Evolutionary conservation across 1,284 basidiomycete species (phyloP), one percentile per base, ranked within the genome.

Genomic region (Ustilago shanxiensis): DNA sequence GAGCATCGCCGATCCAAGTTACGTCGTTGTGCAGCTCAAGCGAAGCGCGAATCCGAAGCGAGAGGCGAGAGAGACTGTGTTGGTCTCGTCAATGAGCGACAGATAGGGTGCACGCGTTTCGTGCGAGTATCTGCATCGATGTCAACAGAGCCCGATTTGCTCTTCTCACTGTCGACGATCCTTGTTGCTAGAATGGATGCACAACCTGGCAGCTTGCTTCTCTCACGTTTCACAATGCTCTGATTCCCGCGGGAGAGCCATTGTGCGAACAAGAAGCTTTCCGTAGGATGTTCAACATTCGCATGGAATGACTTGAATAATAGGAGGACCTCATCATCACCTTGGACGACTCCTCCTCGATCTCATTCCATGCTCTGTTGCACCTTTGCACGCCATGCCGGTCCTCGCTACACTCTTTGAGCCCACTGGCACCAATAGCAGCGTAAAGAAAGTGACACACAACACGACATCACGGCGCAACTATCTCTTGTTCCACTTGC

Each of bases 381-480:
- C 13, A 18, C n/a, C 39, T 7, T 41, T 16, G 39, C n/a, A 41
- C 39, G n/a, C 39, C 16, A 49, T 49, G 47, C 16, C 47, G 20
- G 22, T 49, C 50, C 52, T 54, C 52, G 52, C 52, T 10, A 58
- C 39, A 5, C 39, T 47, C 18, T 58, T 45, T 14, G 26, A 45
- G 39, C 56, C 56, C 28, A 31, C 56, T 5, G 44, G 44, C 18
- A 7, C 22, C 1, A 26, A 26, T 11, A 58, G 56, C 29, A 47
- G 41, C 29, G 56, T 58, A 8, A 28, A 16, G 10, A 58, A 58
- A 22, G 28, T 47, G n/a, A 47, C 56, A 26, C 56, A 58, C n/a
- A 47, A 45, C 9, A 39, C 44, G 6, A 14, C 24, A 29, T n/a
- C 56, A n/a, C 47, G 56, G 56, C 24, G 44, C 11, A 47, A 18